Conservation (phyloP, 495 filamentous ascomycete species). For the Podospora australis region DNA sequence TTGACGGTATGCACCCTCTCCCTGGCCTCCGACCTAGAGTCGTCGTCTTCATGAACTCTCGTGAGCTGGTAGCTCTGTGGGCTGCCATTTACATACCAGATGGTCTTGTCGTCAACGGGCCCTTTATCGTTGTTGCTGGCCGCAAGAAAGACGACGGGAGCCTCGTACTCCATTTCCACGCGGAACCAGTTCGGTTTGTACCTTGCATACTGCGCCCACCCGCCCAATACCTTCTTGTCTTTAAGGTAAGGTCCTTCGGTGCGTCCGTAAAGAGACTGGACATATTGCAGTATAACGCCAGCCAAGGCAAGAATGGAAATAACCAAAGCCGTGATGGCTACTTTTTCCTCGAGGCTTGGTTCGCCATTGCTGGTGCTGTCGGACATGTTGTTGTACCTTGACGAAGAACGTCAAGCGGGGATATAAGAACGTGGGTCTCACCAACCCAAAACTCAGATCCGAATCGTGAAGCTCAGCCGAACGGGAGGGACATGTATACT, state of each 20-base stretch:
- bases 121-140: conserved; percentile 26
- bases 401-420: no score
- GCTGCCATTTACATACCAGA: conserved; percentile 32
- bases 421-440: no score
- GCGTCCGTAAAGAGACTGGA: conserved; percentile 14
- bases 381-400: no score
- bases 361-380: neutral
- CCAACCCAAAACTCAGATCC: no score
- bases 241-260: conserved; percentile 13
- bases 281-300: conserved; percentile 9
- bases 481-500: no score
- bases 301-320: conserved; percentile 17
- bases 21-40: conserved; percentile 1
- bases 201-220: conserved; percentile 30
- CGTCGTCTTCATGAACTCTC: conserved; percentile 10
- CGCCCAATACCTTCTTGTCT: conserved; percentile 28
- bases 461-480: no score
- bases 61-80: conserved; percentile 29
- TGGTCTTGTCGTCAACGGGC: conserved; percentile 21
- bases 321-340: conserved; percentile 17
- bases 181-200: conserved; percentile 29
- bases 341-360: conserved; percentile 5
- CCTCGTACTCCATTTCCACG: conserved; percentile 38
- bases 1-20: conserved; percentile 29
- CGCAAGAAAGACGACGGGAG: conserved; percentile 37